These are phyloP conservation scores for Singerocomus inundabilis DNA, from an alignment of 1,284 basidiomycete species.

Conservation along the genomic window DNA sequence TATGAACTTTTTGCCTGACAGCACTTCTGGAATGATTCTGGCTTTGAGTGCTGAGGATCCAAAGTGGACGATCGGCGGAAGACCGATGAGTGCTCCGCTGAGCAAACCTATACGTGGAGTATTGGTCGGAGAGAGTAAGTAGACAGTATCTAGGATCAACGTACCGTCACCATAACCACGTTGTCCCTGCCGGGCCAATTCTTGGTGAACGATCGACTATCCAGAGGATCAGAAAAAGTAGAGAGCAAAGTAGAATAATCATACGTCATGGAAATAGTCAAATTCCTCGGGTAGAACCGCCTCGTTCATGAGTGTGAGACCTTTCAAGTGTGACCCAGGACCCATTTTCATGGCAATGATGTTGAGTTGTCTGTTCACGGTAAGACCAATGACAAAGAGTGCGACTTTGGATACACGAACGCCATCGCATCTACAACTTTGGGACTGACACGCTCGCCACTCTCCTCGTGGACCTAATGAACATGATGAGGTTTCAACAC, in stretches of 20 bases:
- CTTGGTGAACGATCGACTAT: slow-evolving; percentile 57
- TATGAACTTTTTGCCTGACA: slow-evolving; percentile 62
- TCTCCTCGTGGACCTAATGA: slow-evolving; percentile 49
- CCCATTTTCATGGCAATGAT: slow-evolving; percentile 84
- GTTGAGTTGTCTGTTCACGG: slow-evolving; percentile 45
- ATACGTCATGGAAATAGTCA: slow-evolving; percentile 71
- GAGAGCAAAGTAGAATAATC: slow-evolving; percentile 3
- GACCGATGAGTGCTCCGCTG: slow-evolving; percentile 60
- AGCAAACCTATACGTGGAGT: slow-evolving; percentile 34
- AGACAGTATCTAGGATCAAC: neutral
- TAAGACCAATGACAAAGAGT: neutral
- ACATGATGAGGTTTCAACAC: neutral
- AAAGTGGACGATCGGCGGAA: slow-evolving; percentile 75
- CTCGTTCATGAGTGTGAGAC: slow-evolving; percentile 62
- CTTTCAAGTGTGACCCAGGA: slow-evolving; percentile 72
- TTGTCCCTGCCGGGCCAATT: slow-evolving; percentile 53
- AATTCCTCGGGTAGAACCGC: slow-evolving; percentile 35
- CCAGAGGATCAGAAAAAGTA: neutral
- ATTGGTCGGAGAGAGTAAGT: neutral
- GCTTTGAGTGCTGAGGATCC: slow-evolving; percentile 65
- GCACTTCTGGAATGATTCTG: slow-evolving; percentile 71
- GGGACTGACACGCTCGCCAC: slow-evolving; percentile 51
- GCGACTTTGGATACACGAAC: slow-evolving; percentile 31
- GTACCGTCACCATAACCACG: slow-evolving; percentile 45
- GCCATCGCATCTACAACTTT: slow-evolving; percentile 47